These are phyloP conservation scores for Arctium lappa DNA, from an alignment of 129 eudicot species.

Conservation along the genomic window DNA sequence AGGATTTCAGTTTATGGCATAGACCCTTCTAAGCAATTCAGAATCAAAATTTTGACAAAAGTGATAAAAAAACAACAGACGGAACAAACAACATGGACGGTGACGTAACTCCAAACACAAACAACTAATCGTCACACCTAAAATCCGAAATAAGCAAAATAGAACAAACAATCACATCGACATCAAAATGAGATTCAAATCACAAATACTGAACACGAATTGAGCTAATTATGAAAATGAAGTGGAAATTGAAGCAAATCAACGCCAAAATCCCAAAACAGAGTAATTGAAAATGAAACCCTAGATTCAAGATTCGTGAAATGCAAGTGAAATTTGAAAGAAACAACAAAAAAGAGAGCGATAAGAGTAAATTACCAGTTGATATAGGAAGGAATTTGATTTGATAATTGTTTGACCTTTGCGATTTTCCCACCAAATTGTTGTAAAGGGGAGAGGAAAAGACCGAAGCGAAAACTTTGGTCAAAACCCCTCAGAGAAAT, in stretches of 20 bases:
- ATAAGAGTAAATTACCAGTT: constrained; percentile 18
- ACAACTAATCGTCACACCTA: not conserved
- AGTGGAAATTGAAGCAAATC: constrained; percentile 18
- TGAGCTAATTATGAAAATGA: constrained; percentile 1
- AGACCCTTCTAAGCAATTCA: not conserved
- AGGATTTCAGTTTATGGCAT: not conserved
- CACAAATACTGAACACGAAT: constrained; percentile 12
- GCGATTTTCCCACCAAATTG: constrained; percentile 51
- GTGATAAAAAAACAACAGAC: not conserved
- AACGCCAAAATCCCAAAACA: constrained; percentile 6
- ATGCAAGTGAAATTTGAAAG: constrained; percentile 27
- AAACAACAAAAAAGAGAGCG: not conserved
- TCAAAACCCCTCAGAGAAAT: constrained; percentile 32
- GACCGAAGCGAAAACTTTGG: constrained; percentile 28
- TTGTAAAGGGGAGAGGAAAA: constrained; percentile 21
- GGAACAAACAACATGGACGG: not conserved
- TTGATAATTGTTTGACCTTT: constrained; percentile 36
- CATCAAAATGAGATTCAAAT: constrained; percentile 6
- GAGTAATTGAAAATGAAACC: constrained; percentile 37
- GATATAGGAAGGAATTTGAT: constrained; percentile 25
- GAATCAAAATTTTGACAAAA: not conserved
- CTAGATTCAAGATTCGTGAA: constrained; percentile 46
- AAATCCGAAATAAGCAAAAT: not conserved
- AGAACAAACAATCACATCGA: not conserved
- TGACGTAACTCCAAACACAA: constrained; percentile 4